Base-by-base conservation (phyloP, 2,329 filamentous ascomycete species). In the Beauveria asiatica region DNA sequence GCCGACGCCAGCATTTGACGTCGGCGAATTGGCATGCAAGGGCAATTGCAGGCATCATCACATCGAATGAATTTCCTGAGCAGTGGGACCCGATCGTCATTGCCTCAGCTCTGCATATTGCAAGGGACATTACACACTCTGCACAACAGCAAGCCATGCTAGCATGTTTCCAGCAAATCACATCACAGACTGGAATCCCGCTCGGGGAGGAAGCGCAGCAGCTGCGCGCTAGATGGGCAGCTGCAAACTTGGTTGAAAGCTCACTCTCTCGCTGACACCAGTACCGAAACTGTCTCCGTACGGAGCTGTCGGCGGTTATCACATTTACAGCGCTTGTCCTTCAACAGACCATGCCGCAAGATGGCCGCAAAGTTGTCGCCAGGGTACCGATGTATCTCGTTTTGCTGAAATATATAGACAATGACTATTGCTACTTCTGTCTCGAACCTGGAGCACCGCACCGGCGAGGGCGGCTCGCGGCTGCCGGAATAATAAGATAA, bases 81-180 rank as follows among this genome's bases (percentile, higher is more conserved):
- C 70, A 71, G 21, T 72, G 70, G 70, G 70, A 72, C 42, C 70
- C 70, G 1, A 65, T 72, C 3, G 62, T 70, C 2, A 57, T 72
- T 17, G 64, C 66, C 1, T 65, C 65, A 1, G 52, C 72, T 1
- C 52, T 71, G 9, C 62, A 67, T 17, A 62, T 69, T 48, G 68
- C 68, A 7, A 64, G 60, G 16, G 64, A 65, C 30, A 65, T 69
- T 63, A 69, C 67, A 37, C 67, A 70, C 56, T 37, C 57, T n/a
- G 66, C 68, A 8, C 69, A 70, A 50, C 69, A 70, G 48, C 51
- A 62, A 5, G 61, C 65, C 21, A 50, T 69, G 25, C 37, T 64
- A 23, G 57, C 51, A n/a, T 67, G 66, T 51, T 58, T 68, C 33
- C 27, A 50, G 13, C 55, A 52, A 23, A 63, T 67, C 44, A 61